Evolutionary conservation across 2,329 filamentous ascomycete species (phyloP).

Genomic region (Fusarium equiseti): DNA sequence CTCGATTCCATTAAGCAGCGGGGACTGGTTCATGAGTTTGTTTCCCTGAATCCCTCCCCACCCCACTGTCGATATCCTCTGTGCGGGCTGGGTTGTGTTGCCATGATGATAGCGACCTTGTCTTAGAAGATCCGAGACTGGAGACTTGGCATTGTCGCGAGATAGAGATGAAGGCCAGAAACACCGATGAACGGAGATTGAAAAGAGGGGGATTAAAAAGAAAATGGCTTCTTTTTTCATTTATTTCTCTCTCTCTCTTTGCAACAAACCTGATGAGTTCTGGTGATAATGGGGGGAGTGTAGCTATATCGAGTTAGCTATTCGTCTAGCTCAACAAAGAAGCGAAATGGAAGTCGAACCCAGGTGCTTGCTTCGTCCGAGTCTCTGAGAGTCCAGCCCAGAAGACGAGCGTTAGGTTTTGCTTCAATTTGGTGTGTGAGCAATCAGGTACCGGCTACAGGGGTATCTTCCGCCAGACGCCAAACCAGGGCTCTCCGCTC

Average conservation of each 20-base stretch:
- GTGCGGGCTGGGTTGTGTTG: conserved; percentile 2
- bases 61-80: not conserved
- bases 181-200: conserved; percentile 23
- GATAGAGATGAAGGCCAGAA: conserved; percentile 14
- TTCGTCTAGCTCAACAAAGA: conserved; percentile 33
- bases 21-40: conserved; percentile 12
- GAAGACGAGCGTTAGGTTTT: not conserved
- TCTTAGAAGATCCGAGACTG: conserved; percentile 25
- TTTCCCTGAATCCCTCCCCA: not conserved
- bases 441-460: conserved; percentile 47
- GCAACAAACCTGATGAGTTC: conserved; percentile 2
- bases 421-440: conserved; percentile 38
- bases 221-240: not conserved
- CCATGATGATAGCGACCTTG: conserved; percentile 15
- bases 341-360: conserved; percentile 38
- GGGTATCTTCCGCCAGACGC: conserved; percentile 41
- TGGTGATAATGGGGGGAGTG: conserved; percentile 12
- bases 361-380: conserved; percentile 18
- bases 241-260: not conserved
- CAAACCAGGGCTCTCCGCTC: conserved; percentile 42
- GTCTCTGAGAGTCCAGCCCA: conserved; percentile 16
- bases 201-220: conserved; percentile 3
- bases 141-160: conserved; percentile 28
- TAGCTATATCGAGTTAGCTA: conserved; percentile 27
- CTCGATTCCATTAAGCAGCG: conserved; percentile 31